These are phyloP conservation scores for Naganishia sp. DNA, from an alignment of 1,284 basidiomycete species.

Conservation along the genomic window DNA sequence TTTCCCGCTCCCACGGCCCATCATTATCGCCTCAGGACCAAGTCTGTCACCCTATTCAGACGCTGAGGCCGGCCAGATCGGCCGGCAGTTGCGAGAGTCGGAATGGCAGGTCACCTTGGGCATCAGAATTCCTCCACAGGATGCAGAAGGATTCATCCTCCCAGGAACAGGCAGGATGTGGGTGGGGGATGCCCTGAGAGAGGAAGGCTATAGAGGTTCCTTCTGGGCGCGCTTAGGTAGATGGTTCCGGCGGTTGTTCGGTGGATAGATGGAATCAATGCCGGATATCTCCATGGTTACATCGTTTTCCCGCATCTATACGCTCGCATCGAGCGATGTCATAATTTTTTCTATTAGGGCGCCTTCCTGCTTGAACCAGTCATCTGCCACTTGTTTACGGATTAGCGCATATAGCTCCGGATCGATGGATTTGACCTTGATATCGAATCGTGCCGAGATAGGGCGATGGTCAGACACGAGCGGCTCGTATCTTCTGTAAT, in stretches of 20 bases:
- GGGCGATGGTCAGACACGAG: constrained; percentile 85
- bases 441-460: constrained; percentile 72
- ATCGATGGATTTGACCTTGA: constrained; percentile 72
- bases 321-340: constrained; percentile 5
- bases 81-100: constrained; percentile 23
- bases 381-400: constrained; percentile 60
- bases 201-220: constrained; percentile 41
- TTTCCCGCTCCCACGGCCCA: constrained; percentile 40
- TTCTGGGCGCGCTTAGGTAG: constrained; percentile 46
- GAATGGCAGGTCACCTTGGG: constrained; percentile 35
- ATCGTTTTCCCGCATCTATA: constrained; percentile 10
- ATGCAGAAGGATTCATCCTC: constrained; percentile 42
- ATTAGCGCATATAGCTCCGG: constrained; percentile 62
- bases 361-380: constrained; percentile 65
- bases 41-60: constrained; percentile 34
- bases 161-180: constrained; percentile 49
- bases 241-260: constrained; percentile 47
- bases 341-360: constrained; percentile 58
- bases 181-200: constrained; percentile 41
- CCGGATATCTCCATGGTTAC: not conserved
- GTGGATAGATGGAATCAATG: constrained; percentile 16
- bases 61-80: constrained; percentile 35
- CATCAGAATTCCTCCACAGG: constrained; percentile 38
- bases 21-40: constrained; percentile 34
- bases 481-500: constrained; percentile 75